Conservation (phyloP, 176 grass and related monocot species). For the Bolboschoenus planiculmis region DNA sequence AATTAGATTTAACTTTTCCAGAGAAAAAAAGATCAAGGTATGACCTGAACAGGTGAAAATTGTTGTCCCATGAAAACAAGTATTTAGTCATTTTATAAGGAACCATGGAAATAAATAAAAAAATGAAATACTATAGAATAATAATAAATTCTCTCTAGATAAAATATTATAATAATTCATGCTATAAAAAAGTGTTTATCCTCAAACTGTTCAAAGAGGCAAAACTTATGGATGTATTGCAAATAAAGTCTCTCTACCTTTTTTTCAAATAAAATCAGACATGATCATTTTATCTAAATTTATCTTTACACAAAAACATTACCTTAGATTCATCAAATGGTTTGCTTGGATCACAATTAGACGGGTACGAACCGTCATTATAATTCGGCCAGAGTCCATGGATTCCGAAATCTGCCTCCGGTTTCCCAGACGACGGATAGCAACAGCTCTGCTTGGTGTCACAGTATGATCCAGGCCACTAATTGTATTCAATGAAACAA, state of each 20-base stretch:
- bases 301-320: neutral
- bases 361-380: constrained; percentile 80
- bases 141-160: no score
- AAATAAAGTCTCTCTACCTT: neutral
- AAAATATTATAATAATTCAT: no score
- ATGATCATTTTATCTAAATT: neutral
- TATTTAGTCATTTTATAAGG: neutral
- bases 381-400: constrained; percentile 96
- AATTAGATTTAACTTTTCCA: neutral
- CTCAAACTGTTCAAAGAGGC: neutral
- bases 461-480: constrained; percentile 95
- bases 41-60: neutral
- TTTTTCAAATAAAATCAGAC: neutral
- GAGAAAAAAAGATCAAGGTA: neutral
- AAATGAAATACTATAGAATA: no score
- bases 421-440: constrained; percentile 78
- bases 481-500: constrained; percentile 10
- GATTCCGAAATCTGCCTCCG: constrained; percentile 83
- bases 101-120: no score
- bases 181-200: neutral
- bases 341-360: constrained; percentile 49
- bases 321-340: constrained; percentile 63
- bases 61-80: neutral
- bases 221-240: neutral
- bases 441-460: constrained; percentile 84